These are phyloP conservation scores for Coleophoma cylindrospora DNA, from an alignment of 2,329 filamentous ascomycete genomes.

Conservation along the genomic window DNA sequence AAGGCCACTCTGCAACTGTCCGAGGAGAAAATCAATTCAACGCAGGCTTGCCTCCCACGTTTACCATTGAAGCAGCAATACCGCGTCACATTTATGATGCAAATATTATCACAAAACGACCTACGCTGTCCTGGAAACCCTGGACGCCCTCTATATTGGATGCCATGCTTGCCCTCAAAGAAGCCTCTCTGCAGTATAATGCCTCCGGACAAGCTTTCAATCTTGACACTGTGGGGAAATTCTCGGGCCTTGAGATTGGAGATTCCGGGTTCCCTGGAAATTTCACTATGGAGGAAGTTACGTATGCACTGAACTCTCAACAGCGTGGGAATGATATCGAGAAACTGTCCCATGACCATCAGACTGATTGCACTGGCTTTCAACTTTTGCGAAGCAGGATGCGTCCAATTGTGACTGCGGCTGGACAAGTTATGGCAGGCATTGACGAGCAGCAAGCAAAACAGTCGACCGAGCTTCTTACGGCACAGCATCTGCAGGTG, in stretches of 20 bases:
- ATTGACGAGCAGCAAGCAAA: no score
- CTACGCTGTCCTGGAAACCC: neutral
- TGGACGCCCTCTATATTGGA: neutral
- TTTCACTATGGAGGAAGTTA: neutral
- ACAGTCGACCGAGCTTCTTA: no score
- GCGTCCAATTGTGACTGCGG: no score
- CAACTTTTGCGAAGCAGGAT: no score
- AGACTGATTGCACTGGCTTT: no score
- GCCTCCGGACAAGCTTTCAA: neutral
- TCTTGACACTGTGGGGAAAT: neutral
- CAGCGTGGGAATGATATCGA: no score
- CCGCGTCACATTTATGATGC: neutral
- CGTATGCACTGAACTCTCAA: no score
- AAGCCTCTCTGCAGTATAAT: neutral
- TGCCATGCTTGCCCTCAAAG: neutral
- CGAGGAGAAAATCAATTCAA: neutral
- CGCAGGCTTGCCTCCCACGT: neutral
- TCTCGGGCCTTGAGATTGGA: neutral
- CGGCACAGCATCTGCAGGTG: no score
- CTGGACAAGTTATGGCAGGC: no score
- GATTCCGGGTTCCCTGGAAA: neutral
- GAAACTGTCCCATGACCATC: no score
- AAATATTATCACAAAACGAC: no score
- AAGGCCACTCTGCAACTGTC: neutral
- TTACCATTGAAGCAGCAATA: neutral